A percentile compares a stretch with the other conserved stretches of the same genome.
These are phyloP conservation scores for Periconia sp. DNA, from an alignment of 2,329 filamentous ascomycete species.

Conservation along the genomic window DNA sequence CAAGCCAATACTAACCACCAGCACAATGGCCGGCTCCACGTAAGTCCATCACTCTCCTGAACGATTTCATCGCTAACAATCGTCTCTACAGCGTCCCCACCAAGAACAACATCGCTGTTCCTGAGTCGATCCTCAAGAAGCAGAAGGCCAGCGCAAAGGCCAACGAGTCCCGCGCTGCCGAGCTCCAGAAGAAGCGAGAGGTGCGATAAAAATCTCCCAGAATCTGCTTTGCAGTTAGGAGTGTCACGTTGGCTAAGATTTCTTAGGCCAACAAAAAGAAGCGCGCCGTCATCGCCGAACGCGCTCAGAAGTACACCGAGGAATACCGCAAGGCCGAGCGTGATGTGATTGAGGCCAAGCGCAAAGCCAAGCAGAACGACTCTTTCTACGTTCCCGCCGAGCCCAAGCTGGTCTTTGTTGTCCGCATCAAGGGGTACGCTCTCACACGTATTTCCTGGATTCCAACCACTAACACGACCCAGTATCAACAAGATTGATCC, in stretches of 20 bases:
- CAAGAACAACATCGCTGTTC: conserved; percentile 93
- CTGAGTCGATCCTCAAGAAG: conserved; percentile 99
- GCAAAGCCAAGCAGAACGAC: conserved; percentile 87
- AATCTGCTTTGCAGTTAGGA: conserved; percentile 41
- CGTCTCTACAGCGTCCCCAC: conserved; percentile 71
- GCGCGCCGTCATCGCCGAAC: conserved; percentile 99
- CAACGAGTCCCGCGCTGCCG: conserved; percentile 80
- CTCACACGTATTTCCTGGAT: not conserved
- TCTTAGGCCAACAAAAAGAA: conserved; percentile 96
- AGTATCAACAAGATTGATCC: conserved; percentile 99
- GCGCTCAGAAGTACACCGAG: conserved; percentile 98
- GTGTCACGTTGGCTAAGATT: conserved; percentile 44
- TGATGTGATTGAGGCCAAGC: conserved; percentile 94
- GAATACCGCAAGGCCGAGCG: conserved; percentile 97
- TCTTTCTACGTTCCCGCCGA: conserved; percentile 94
- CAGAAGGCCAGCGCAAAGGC: conserved; percentile 99
- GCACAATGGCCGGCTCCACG: conserved; percentile 41
- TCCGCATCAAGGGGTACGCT: conserved; percentile 95
- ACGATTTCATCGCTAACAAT: not conserved
- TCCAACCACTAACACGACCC: not conserved
- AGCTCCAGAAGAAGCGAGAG: conserved; percentile 88
- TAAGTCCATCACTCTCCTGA: conserved; percentile 18
- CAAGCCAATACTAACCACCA: conserved; percentile 37
- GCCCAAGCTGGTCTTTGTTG: conserved; percentile 95
- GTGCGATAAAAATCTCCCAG: conserved; percentile 67